Evolutionary conservation across 192 early-diverging fungal species (phyloP), one percentile per base, ranked within the genome.

Genomic region (Diversispora epigaea): DNA sequence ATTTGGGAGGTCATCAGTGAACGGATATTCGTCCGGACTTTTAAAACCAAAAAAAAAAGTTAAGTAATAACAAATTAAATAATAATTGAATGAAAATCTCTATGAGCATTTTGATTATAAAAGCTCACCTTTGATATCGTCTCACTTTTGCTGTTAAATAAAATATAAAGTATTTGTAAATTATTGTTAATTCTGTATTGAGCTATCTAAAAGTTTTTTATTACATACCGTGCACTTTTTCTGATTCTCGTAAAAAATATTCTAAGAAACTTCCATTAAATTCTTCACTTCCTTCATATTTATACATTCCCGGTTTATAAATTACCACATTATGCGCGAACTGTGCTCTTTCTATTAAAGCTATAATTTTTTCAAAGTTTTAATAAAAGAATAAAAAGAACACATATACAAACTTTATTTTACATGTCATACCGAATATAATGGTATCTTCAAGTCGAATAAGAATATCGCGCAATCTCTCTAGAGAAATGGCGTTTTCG

Each of bases 391-490:
- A 41, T 22, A 65, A 3, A 70, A 49, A 39, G n/a, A 12, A 61
- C 45, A 22, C 25, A 21, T 21, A 25, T 19, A 14, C 41, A 46
- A 40, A 10, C 4, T 21, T 64, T 52, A 9, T 11, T 40, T 39
- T 61, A 25, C 40, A 52, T 21, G 6, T 49, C 76, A 70, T 83
- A 82, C 93, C 92, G 82, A 96, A 94, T 58, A 96, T 93, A 77
- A 98, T 97, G 12, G 93, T 93, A 83, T 98, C 97, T 78, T 98
- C 97, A 45, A 96, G 83, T n/a, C 95, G 87, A 63, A 97, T 90
- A n/a, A 99, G 83, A 22, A 88, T 89, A 82, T 89, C 81, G 17
- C 92, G 87, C 41, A 93, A 82, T 79, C 88, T 73, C 6, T 41
- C 41, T 45, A 73, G 25, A 46, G 71, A 73, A 61, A 73, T 44